These are phyloP conservation scores for Lactarius indigo DNA, from an alignment of 768 basidiomycete species.

Conservation along the genomic window DNA sequence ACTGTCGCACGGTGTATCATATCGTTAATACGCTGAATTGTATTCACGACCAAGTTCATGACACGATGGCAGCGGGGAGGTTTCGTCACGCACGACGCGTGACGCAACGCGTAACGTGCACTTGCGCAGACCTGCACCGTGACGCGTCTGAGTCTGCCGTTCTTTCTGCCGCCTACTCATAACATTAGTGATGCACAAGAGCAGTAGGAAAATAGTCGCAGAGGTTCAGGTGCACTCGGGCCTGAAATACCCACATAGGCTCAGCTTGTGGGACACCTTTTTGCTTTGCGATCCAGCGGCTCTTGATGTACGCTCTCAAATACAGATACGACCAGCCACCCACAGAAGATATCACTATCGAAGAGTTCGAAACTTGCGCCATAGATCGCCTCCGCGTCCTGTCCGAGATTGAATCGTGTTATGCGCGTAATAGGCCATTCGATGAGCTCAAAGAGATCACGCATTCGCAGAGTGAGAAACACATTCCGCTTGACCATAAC, in stretches of 20 bases:
- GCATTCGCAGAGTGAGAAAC: conserved; percentile 60
- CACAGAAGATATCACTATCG: conserved; percentile 82
- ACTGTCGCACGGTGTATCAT: conserved; percentile 19
- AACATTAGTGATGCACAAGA: conserved; percentile 22
- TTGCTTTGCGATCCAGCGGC: neutral
- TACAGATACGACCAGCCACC: conserved; percentile 85
- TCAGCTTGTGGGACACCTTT: conserved; percentile 64
- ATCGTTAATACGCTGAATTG: conserved; percentile 16
- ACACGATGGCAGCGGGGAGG: neutral
- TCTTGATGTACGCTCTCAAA: neutral
- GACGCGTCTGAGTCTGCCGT: neutral
- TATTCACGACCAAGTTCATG: conserved; percentile 6
- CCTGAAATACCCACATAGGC: conserved; percentile 56
- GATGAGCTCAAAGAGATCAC: conserved; percentile 72
- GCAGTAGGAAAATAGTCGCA: conserved; percentile 13
- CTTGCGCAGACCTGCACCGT: neutral
- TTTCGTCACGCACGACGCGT: conserved; percentile 5
- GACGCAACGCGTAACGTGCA: conserved; percentile 3
- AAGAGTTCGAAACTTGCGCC: conserved; percentile 92
- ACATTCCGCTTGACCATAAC: conserved; percentile 65
- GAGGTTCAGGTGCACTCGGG: conserved; percentile 30
- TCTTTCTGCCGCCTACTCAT: neutral
- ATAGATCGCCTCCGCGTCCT: conserved; percentile 83
- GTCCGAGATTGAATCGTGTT: conserved; percentile 87
- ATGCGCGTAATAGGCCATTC: conserved; percentile 76